A percentile compares a stretch with the other conserved stretches of the same genome.
Conservation (phyloP, 768 basidiomycete genomes). For the Agaricus blazei region DNA sequence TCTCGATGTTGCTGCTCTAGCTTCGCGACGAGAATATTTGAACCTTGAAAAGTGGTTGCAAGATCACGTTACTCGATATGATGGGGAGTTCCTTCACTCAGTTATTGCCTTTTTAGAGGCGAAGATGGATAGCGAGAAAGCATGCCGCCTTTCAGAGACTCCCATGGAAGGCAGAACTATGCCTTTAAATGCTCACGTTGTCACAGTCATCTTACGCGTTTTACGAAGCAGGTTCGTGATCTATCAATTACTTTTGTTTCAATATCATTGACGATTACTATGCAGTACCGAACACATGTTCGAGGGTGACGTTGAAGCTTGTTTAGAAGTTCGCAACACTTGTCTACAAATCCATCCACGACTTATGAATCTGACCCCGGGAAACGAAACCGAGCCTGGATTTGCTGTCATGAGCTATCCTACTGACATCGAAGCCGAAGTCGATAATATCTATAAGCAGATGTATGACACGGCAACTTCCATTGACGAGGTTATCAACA, state of each 20-base stretch:
- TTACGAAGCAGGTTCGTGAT: conserved; percentile 71
- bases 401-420: conserved; percentile 86
- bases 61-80: conserved; percentile 78
- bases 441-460: conserved; percentile 93
- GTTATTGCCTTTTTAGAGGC: conserved; percentile 86
- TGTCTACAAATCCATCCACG: conserved; percentile 95
- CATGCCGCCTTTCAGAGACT: conserved; percentile 70
- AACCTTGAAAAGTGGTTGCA: conserved; percentile 97
- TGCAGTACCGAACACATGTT: conserved; percentile 67
- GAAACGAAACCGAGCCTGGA: conserved; percentile 85
- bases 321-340: conserved; percentile 86
- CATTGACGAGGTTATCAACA: conserved; percentile 89
- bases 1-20: conserved; percentile 90
- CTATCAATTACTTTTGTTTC: not conserved
- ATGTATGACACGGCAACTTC: conserved; percentile 96
- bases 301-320: conserved; percentile 76
- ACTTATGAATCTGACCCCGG: conserved; percentile 89
- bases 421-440: conserved; percentile 86
- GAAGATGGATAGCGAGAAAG: conserved; percentile 91
- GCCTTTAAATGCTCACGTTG: conserved; percentile 80
- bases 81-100: conserved; percentile 80
- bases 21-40: conserved; percentile 88
- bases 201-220: conserved; percentile 88
- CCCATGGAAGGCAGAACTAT: conserved; percentile 76
- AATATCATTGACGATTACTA: not conserved